Base-by-base conservation (phyloP, 345 rosid species). In the Eucalyptus shirleyi region DNA sequence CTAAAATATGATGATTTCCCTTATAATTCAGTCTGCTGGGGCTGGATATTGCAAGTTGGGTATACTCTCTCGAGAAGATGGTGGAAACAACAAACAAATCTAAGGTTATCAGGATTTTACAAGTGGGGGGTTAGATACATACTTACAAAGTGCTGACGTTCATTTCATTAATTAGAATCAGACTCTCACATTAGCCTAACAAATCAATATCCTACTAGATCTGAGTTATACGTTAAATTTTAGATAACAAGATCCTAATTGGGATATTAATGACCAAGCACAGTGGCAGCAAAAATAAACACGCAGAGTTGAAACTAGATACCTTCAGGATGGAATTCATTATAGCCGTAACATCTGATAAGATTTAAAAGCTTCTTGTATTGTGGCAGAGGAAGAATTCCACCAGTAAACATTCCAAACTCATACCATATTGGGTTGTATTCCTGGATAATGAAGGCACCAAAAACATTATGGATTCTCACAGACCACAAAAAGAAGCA, bases 341-440 rank as follows among this genome's bases (percentile, higher is more conserved):
- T n/a, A 34, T 8, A 65, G 9, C 77, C 37, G 37, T 0, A 15
- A 65, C 3, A 2, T n/a, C 17, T 6, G 37, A 0, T 0, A n/a
- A 15, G 11, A n/a, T 14, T 6, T 16, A 5, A 65, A 65, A 65
- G 37, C 37, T 15, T 15, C 37, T 65, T 65, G 77, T 65, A 65
- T 67, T 17, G 42, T 32, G 40, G 6, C 80, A 32, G 40, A 67
- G 80, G 42, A 67, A 67, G 80, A 67, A 67, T 67, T 67, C 80
- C 80, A 67, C 80, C 80, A 4, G 40, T 67, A 32, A 67, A 67
- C 80, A 16, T 67, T 32, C 42, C 80, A 67, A 67, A 67, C 80
- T 67, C 80, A 34, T 32, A 67, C 80, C 11, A 32, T 32, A 67
- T 67, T 32, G 80, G 42, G 23, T 67, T 67, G 42, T 67, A 67